Evolutionary conservation across 139 green algal species (phyloP), one percentile per base, ranked within the genome.

Genomic region (Nannochloris sp.): DNA sequence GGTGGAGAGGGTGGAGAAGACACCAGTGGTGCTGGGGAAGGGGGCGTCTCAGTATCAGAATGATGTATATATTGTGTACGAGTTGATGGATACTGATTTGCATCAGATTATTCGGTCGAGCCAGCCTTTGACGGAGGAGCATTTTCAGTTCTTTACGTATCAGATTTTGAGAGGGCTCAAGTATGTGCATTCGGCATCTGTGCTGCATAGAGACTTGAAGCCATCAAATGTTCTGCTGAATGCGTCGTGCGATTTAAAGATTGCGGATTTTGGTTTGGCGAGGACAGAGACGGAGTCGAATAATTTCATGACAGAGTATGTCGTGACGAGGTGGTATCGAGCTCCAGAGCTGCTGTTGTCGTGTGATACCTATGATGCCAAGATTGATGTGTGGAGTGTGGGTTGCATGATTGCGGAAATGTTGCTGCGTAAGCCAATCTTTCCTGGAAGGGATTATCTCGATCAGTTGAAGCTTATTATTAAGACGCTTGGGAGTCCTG

Each of bases 21-120:
- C 58, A 8, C 83, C 83, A n/a, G 56, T 63, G 23, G 26, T 37
- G 6, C 23, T 61, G 25, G 63, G 65, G 33, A 53, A 36, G 17
- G 33, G 33, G 9, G 33, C 20, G 16, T 53, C 3, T 23, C 16
- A 59, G 23, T 48, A 45, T 31, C 95, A 95, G 71, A 88, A 93
- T 56, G 92, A 98, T 50, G 86, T 99, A 1, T 99, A 99, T 79
- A 76, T 98, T 14, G 89, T 99, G 49, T 96, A 97, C 62, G 94
- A 99, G 79, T 83, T 98, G 12, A 99, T 99, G 94, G 94, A 99
- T 82, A 99, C 94, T 20, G 94, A 99, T 77, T 80, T 99, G 67
- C 92, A 99, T 81, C 93, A 99, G 75, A 97, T 99, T 80, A 97
- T 99, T 68, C 77, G 88, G 40, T 96, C 88, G 30, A 79, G 75